phyloP scores from a whole-genome alignment of 768 basidiomycete species.

The Gloeophyllum trabeum region DNA sequence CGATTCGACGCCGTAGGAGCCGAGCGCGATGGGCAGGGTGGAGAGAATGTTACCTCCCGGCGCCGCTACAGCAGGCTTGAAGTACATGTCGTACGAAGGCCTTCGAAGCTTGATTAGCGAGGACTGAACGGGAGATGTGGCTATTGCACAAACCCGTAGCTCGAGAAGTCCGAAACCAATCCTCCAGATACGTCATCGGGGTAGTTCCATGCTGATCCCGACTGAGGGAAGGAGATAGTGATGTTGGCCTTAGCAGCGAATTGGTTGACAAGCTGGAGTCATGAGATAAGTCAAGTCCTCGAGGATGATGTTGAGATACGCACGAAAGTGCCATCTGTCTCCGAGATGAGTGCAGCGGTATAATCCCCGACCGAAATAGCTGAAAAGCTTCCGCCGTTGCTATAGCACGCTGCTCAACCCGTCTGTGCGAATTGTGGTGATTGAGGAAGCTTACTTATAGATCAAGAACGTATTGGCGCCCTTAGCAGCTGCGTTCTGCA shows the following conservation, averaged over 20 bases:
- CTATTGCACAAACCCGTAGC: conserved; percentile 52
- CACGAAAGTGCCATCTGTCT: conserved; percentile 44
- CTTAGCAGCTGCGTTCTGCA: conserved; percentile 40
- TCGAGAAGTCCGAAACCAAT: conserved; percentile 41
- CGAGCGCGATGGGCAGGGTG: conserved; percentile 29
- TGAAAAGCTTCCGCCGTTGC: conserved; percentile 36
- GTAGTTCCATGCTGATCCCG: conserved; percentile 27
- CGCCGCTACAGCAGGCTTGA: conserved; percentile 42
- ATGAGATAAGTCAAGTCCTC: too few species aligned
- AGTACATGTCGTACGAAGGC: too few species aligned
- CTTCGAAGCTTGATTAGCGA: neutral
- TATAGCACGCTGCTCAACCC: too few species aligned
- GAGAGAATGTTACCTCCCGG: conserved; percentile 43
- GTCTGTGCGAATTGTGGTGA: too few species aligned
- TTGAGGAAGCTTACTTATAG: too few species aligned
- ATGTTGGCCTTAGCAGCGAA: conserved; percentile 31
- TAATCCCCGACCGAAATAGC: conserved; percentile 33
- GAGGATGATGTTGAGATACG: conserved; percentile 12
- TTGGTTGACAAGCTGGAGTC: conserved; percentile 33
- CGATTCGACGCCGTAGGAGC: conserved; percentile 26
- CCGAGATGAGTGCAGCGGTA: conserved; percentile 37
- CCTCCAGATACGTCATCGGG: conserved; percentile 43
- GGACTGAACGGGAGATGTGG: too few species aligned
- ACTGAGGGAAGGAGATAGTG: conserved; percentile 36
- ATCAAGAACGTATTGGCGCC: conserved; percentile 37